Conservation (phyloP, 1,284 basidiomycete genomes). For the Apiotrichum gamsii region DNA sequence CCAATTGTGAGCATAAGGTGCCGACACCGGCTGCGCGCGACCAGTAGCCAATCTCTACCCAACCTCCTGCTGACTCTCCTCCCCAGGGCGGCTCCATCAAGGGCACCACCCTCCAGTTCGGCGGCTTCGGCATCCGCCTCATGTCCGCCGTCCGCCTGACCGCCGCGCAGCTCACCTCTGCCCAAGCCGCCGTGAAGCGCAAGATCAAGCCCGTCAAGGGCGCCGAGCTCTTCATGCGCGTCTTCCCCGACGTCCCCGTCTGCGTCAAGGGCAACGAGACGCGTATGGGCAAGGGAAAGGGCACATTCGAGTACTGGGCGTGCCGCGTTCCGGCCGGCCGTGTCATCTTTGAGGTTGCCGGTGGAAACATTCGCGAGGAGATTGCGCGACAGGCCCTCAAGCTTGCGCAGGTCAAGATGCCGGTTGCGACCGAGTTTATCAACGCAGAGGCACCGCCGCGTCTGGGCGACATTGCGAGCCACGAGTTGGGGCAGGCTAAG, state of each 20-base stretch:
- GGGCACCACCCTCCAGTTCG: slow-evolving; percentile 87
- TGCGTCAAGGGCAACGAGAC: slow-evolving; percentile 99
- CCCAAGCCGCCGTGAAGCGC: slow-evolving; percentile 81
- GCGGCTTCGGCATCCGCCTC: slow-evolving; percentile 79
- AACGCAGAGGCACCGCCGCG: slow-evolving; percentile 64
- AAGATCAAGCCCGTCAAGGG: slow-evolving; percentile 90
- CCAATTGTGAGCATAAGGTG: slow-evolving; percentile 24
- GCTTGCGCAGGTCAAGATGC: slow-evolving; percentile 83
- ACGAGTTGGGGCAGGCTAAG: slow-evolving; percentile 23
- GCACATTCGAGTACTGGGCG: slow-evolving; percentile 95
- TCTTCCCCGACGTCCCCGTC: slow-evolving; percentile 95
- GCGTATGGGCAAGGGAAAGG: slow-evolving; percentile 99
- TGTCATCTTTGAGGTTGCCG: slow-evolving; percentile 92
- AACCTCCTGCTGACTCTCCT: slow-evolving; percentile 8
- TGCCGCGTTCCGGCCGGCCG: slow-evolving; percentile 87
- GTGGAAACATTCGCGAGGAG: slow-evolving; percentile 81
- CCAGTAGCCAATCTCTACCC: not conserved
- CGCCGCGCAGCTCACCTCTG: slow-evolving; percentile 82
- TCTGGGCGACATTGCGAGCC: slow-evolving; percentile 55
- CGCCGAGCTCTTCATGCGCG: slow-evolving; percentile 75
- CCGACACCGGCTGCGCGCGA: not conserved
- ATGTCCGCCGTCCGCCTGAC: slow-evolving; percentile 78
- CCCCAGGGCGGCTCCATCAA: slow-evolving; percentile 75
- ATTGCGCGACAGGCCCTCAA: slow-evolving; percentile 87
- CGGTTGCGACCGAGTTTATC: slow-evolving; percentile 85